phyloP scores from a whole-genome alignment of 169 alveolate species.

The Babesia divergens region DNA sequence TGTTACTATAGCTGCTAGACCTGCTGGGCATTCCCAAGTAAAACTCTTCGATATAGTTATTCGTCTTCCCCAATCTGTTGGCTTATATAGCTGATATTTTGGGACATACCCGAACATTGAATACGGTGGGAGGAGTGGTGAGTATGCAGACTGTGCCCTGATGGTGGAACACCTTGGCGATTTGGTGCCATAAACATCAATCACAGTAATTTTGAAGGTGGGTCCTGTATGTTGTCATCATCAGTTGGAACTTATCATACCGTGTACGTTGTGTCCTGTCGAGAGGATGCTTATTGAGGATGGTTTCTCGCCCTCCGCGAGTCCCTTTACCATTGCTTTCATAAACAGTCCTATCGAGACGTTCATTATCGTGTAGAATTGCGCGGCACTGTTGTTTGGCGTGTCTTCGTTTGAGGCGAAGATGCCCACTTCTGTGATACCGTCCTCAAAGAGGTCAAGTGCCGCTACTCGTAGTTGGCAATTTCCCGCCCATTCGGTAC shows the following conservation, averaged over 20 bases:
- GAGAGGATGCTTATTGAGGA: slow-evolving; percentile 26
- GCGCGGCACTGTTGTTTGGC: slow-evolving; percentile 34
- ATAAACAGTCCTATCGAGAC: slow-evolving; percentile 47
- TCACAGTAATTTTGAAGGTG: slow-evolving; percentile 73
- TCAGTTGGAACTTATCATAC: neutral
- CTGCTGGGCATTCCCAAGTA: slow-evolving; percentile 79
- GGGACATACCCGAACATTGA: slow-evolving; percentile 54
- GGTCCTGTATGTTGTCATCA: slow-evolving; percentile 39
- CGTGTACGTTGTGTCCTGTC: slow-evolving; percentile 44
- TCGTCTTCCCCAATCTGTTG: slow-evolving; percentile 80
- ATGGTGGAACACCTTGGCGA: slow-evolving; percentile 56
- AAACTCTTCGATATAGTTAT: slow-evolving; percentile 83
- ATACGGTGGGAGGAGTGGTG: slow-evolving; percentile 54
- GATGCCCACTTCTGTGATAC: slow-evolving; percentile 58
- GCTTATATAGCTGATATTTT: neutral
- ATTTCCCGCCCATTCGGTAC: slow-evolving; percentile 22
- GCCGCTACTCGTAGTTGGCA: slow-evolving; percentile 48
- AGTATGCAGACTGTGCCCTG: slow-evolving; percentile 53
- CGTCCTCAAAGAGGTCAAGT: slow-evolving; percentile 59
- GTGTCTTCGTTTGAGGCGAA: slow-evolving; percentile 48
- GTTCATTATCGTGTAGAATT: slow-evolving; percentile 29
- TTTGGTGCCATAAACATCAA: slow-evolving; percentile 72
- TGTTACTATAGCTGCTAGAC: slow-evolving; percentile 59
- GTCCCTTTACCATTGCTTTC: slow-evolving; percentile 54
- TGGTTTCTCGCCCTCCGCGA: slow-evolving; percentile 21